Evolutionary conservation across 805 yeast genomes (phyloP), one percentile per base, ranked within the genome.

Genomic region (Hanseniaspora meyeri): DNA sequence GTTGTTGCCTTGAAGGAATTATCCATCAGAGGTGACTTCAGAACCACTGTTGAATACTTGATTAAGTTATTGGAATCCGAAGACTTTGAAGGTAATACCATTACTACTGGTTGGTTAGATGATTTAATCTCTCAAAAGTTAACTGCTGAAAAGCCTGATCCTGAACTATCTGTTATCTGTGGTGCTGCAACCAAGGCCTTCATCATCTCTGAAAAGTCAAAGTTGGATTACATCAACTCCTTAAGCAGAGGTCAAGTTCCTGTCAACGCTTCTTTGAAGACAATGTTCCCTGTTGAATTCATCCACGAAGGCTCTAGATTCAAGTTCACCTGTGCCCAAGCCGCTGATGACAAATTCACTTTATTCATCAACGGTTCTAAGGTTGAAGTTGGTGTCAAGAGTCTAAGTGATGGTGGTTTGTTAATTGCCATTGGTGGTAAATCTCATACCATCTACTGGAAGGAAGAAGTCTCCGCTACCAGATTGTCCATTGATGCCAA

Each of bases 41-140:
- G 96, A 72, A 93, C 99, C 34, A 93, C 98, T 16, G 96, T 91
- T 61, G 99, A 93, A 73, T 93, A 93, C 68, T 79, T 93, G 66
- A 93, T 95, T 72, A 91, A 91, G 70, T 78, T 93, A 63, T 77
- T 93, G 65, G 97, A 93, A 74, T 90, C 98, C 27, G 93, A 95
- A 56, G 98, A 86, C 68, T 93, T 93, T 65, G 97, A 89, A 73
- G 89, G 85, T 58, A 95, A 93, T 72, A 91, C 93, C 50, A 91
- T 93, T 66, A 93, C 98, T 58, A 93, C 99, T 58, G 97, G 97
- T 57, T 93, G 99, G 99, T 81, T 93, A 66, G 98, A 93, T 71
- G 97, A 91, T 72, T 80, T 93, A 66, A 93, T 93, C 65, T 77
- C 95, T 59, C 87, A 87, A 72, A 89, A 86, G 65, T 81, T 95